Base-by-base conservation (phyloP, 805 yeast species). In the Wickerhamiella siamensis region DNA sequence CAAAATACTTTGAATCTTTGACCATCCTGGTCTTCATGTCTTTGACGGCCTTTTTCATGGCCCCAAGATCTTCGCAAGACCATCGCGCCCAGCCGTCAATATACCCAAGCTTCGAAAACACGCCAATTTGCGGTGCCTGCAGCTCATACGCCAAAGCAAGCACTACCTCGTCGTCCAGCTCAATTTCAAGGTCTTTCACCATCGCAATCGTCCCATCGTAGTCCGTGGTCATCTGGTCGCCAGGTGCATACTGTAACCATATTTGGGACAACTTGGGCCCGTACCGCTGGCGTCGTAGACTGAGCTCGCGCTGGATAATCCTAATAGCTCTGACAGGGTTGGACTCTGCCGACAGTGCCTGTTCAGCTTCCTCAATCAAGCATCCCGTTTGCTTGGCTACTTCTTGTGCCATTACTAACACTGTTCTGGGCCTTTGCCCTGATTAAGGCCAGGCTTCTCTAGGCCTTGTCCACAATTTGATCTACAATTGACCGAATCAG, bases 161-260 rank as follows among this genome's bases (percentile, higher is more conserved):
- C 2, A 83, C 78, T 4, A 66, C 70, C 6, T 74, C 66, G 54
- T 87, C 86, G 50, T 88, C 97, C 1, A 86, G 79, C 12, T 74
- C 74, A 31, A 79, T 66, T 0, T 72, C 76, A 37, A 88, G 60
- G 14, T 79, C 94, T 14, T 66, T 67, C 18, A 88, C 62, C 51
- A 77, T 83, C 32, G 55, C 49, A 8, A 87, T 57, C 0, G 95
- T 79, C 0, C 95, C 95, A 44, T 83, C 91, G 8, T 82, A 66
- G 20, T 77, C 88, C 31, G 86, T 82, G 10, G 62, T 57, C 1
- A 4, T 20, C 4, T 19, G 10, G 4, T 9, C 20, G 10, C 33
- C 37, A 18, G 21, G 15, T 6, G 31, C 27, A 12, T 35, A 41
- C 24, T 19, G n/a, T 14, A 34, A 20, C 51, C 51, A 48, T 5